Conservation (phyloP, 2,329 filamentous ascomycete genomes). For the Trichoderma atrobrunneum region DNA sequence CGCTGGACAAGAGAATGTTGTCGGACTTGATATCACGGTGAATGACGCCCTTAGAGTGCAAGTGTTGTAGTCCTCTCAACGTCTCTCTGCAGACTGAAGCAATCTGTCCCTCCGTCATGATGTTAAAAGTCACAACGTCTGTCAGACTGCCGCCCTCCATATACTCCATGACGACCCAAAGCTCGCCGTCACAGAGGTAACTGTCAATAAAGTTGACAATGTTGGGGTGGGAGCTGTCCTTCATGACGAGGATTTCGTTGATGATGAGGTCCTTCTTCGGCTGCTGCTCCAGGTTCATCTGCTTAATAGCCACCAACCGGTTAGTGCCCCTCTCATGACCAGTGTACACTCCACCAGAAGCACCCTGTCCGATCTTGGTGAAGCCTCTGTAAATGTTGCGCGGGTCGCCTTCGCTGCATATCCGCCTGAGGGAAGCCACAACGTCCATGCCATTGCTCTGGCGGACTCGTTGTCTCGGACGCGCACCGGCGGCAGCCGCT, state of each 20-base stretch:
- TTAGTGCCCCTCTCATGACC: conserved; percentile 83
- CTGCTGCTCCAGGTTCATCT: conserved; percentile 98
- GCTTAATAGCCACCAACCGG: conserved; percentile 93
- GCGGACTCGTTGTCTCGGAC: conserved; percentile 73
- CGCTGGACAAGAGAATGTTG: conserved; percentile 89
- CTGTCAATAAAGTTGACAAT: conserved; percentile 99
- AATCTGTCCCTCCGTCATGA: conserved; percentile 98
- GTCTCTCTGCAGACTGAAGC: conserved; percentile 94
- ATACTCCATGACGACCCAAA: conserved; percentile 99
- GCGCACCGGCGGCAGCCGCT: conserved; percentile 48
- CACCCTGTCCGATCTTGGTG: conserved; percentile 95
- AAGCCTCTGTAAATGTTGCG: conserved; percentile 82
- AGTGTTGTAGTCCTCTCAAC: conserved; percentile 83
- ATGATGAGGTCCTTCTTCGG: conserved; percentile 99
- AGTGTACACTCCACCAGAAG: conserved; percentile 91
- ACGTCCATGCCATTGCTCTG: conserved; percentile 83
- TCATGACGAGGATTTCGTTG: conserved; percentile 99
- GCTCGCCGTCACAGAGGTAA: conserved; percentile 81
- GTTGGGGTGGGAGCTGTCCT: conserved; percentile 96
- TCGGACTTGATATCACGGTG: conserved; percentile 99
- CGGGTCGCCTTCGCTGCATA: conserved; percentile 87
- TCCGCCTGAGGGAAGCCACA: conserved; percentile 75
- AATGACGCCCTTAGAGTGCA: conserved; percentile 97
- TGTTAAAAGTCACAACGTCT: conserved; percentile 98
- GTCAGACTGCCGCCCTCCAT: conserved; percentile 98